Conservation (phyloP, 2,329 filamentous ascomycete genomes). For the Colletotrichum plurivorum region DNA sequence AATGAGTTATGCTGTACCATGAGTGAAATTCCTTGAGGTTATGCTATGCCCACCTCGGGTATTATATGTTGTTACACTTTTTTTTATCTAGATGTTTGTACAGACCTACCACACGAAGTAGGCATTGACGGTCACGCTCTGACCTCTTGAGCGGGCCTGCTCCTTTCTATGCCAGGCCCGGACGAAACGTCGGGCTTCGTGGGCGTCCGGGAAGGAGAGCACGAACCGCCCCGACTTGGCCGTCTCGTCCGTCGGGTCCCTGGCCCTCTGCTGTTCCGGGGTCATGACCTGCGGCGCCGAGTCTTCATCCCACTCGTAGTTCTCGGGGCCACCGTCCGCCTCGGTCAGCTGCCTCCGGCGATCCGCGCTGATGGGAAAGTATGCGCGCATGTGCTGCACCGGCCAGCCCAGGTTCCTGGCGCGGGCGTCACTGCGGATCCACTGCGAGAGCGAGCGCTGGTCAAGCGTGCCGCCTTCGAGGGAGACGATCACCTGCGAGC, state of each 20-base stretch:
- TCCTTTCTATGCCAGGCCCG: conserved; percentile 57
- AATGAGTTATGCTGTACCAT: no score
- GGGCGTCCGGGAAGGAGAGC: conserved; percentile 48
- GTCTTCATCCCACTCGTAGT: conserved; percentile 12
- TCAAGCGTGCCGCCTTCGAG: conserved; percentile 51
- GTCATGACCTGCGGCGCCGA: conserved; percentile 13
- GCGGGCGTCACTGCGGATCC: conserved; percentile 59
- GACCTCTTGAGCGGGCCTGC: conserved; percentile 37
- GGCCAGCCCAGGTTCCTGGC: conserved; percentile 49
- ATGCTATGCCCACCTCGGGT: background rate
- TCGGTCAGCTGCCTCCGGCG: background rate
- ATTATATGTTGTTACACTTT: conserved; percentile 10
- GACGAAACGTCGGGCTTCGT: conserved; percentile 56
- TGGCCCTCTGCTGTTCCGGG: background rate
- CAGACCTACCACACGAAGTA: conserved; percentile 36
- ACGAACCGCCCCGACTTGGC: conserved; percentile 48
- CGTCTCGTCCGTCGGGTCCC: conserved; percentile 20
- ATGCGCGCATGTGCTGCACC: conserved; percentile 38
- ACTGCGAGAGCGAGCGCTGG: conserved; percentile 48
- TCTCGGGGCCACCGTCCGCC: background rate
- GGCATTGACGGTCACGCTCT: conserved; percentile 28
- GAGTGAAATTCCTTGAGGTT: background rate
- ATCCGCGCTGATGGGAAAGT: conserved; percentile 34
- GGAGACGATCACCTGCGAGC: conserved; percentile 52
- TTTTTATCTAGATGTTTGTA: conserved; percentile 1